Conservation (phyloP, 2,329 filamentous ascomycete genomes). For the Cercospora brassicicola region DNA sequence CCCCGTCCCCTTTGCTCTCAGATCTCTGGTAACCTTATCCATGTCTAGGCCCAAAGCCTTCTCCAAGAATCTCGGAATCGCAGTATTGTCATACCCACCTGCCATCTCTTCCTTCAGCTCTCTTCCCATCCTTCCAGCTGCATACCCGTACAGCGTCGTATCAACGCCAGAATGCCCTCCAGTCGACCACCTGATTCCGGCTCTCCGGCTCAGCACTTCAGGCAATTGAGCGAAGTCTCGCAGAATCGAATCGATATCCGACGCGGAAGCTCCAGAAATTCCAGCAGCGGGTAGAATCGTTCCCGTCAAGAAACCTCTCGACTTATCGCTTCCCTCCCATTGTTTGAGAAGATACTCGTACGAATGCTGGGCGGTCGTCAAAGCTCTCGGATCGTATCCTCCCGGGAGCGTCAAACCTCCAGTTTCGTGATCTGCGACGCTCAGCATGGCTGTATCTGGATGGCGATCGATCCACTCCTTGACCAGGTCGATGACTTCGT, state of each 20-base stretch:
- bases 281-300: background rate
- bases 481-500: background rate
- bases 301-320: background rate
- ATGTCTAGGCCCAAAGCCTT: background rate
- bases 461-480: background rate
- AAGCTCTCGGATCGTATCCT: background rate
- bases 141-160: background rate
- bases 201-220: background rate
- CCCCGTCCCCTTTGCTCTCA: background rate
- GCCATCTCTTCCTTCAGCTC: background rate
- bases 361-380: background rate
- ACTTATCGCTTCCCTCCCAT: background rate
- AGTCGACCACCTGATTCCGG: background rate
- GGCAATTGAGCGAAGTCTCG: background rate
- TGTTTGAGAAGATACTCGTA: background rate
- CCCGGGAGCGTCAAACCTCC: background rate
- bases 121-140: background rate
- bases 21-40: background rate
- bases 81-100: background rate
- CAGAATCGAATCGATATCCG: background rate
- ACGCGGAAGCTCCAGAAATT: background rate
- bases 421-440: background rate
- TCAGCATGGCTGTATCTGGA: background rate
- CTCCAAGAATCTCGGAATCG: background rate
- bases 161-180: background rate